Conservation (phyloP, 179 eudicot species). For the Vitellaria paradoxa region DNA sequence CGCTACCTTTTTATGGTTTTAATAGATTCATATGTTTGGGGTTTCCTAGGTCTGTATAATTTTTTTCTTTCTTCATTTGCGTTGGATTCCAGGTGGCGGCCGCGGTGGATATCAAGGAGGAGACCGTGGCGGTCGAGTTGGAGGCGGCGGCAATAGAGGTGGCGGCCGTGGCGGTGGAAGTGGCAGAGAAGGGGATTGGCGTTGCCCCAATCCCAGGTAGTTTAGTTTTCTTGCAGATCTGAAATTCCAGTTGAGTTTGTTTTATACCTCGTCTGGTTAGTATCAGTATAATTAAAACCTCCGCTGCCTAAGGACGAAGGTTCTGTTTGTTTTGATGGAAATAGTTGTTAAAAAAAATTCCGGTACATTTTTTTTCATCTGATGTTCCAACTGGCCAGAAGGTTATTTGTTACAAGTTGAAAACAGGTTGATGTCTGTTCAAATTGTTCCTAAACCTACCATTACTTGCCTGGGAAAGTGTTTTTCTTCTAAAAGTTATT, state of each 20-base stretch:
- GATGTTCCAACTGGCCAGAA: neutral
- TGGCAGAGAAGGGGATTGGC: slow-evolving; percentile 94
- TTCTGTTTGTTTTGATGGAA: neutral
- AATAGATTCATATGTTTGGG: slow-evolving; percentile 62
- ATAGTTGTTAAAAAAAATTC: neutral
- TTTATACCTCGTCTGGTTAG: neutral
- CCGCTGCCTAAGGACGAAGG: neutral
- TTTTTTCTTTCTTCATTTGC: neutral
- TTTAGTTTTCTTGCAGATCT: neutral
- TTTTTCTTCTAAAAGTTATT: neutral
- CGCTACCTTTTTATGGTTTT: neutral
- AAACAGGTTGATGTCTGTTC: neutral
- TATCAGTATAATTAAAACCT: neutral
- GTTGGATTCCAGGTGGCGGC: slow-evolving; percentile 21
- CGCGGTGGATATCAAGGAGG: slow-evolving; percentile 86
- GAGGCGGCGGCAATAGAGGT: slow-evolving; percentile 35
- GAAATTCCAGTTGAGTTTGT: neutral
- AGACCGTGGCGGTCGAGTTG: slow-evolving; percentile 39
- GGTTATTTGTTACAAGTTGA: neutral
- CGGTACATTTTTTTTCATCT: neutral
- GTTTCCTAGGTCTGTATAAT: slow-evolving; percentile 27
- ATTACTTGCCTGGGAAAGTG: neutral
- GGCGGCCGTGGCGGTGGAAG: slow-evolving; percentile 72
- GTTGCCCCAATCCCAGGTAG: slow-evolving; percentile 84
- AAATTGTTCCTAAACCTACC: neutral